Base-by-base conservation (phyloP, 139 green algal species). In the Pycnococcus provasolii region DNA sequence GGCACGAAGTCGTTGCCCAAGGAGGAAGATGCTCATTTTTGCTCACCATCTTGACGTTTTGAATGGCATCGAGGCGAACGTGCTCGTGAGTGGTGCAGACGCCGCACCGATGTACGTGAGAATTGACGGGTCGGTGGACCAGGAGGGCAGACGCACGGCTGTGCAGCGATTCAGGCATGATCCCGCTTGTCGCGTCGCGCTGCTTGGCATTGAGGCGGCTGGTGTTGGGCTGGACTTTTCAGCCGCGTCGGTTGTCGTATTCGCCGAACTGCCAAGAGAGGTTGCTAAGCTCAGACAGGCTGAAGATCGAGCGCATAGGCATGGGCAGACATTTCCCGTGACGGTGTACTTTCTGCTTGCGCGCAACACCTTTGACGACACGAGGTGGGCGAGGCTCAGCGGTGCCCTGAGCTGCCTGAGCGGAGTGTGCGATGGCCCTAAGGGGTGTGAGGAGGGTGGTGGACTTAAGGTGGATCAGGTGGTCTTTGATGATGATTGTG, bases 221-320 rank as follows among this genome's bases (percentile, higher is more conserved):
- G 90, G 85, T n/a, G 79, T 87, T 60, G 91, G 91, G 3, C 77
- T 97, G 48, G 90, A 97, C 79, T 95, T 98, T 68, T 85, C 62
- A 44, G 60, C 82, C 0, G 92, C 92, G 4, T 77, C 63, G 51
- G 78, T 70, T 2, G 92, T 98, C 3, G 87, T 96, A 26, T 97
- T 98, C 84, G 89, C 81, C 42, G 87, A 94, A 79, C 75, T 94
- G 45, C 81, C 83, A 3, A 50, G 53, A n/a, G 82, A 87, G 73
- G 79, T 83, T 48, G 8, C 64, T 4, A 13, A 7, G 45, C 1
- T 72, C 44, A 7, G 53, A 76, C 89, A 96, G 71, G 90, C 89
- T 0, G 90, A 96, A 73, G 89, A 94, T 72, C 67, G 90, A 0
- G 90, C 87, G 0, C 89, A 95, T 77, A 76, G 90, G 62, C 82